Percentiles rank a stretch among this genome's conserved stretches.
phyloP scores from a whole-genome alignment of 331 rosid species.

The Acacia pycnantha region DNA sequence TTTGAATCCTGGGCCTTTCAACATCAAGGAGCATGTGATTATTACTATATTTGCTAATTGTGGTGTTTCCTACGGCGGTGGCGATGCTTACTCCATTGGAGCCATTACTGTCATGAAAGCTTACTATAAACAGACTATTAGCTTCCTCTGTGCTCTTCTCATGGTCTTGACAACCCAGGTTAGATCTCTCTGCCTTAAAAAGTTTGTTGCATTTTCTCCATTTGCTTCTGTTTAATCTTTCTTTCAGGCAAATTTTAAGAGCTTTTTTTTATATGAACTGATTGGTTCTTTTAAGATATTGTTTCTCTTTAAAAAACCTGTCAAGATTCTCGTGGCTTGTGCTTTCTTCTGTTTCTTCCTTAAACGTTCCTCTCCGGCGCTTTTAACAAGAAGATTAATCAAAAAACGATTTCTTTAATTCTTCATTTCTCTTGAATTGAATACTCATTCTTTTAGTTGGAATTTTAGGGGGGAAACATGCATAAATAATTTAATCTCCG shows the following conservation, averaged over 20 bases:
- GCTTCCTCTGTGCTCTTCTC: slow-evolving; percentile 66
- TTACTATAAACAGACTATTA: slow-evolving; percentile 72
- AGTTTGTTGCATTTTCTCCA: neutral
- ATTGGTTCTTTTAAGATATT: neutral
- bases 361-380: neutral
- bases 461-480: neutral
- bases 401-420: neutral
- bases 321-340: slow-evolving; percentile 14
- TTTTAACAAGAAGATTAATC: too few relatives aligned
- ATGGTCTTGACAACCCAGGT: slow-evolving; percentile 92
- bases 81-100: slow-evolving; percentile 95
- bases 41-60: slow-evolving; percentile 93
- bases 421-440: neutral
- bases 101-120: slow-evolving; percentile 91
- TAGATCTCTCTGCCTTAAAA: neutral
- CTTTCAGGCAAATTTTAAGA: neutral
- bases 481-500: neutral
- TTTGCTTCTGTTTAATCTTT: neutral
- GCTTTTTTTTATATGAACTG: too few relatives aligned
- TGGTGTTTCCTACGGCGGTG: slow-evolving; percentile 81
- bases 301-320: slow-evolving; percentile 22
- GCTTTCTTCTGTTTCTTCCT: neutral
- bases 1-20: slow-evolving; percentile 86
- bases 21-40: slow-evolving; percentile 93
- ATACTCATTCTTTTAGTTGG: neutral